Conservation (phyloP, 2,329 filamentous ascomycete species). For the Aurifilum marmelostoma region DNA sequence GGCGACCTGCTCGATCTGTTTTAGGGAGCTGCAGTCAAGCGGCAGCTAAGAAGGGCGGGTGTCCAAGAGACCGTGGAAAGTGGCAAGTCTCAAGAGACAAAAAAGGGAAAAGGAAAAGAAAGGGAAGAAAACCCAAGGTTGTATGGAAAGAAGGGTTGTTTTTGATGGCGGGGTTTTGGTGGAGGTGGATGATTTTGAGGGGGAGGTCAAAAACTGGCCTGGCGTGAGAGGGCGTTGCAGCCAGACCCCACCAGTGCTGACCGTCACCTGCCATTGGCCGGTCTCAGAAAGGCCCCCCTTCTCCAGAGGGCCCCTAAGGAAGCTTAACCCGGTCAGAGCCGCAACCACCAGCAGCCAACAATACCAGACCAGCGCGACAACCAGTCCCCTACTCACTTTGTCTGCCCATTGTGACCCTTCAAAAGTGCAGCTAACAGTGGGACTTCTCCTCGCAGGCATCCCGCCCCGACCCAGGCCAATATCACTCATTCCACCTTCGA, state of each 20-base stretch:
- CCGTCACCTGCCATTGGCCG: constrained; percentile 16
- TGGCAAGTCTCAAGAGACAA: background rate
- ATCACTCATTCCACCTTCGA: background rate
- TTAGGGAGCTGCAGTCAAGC: constrained; percentile 16
- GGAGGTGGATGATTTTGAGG: constrained; percentile 24
- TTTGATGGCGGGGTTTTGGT: constrained; percentile 27
- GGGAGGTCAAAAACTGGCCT: constrained; percentile 15
- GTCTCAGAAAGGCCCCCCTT: no score
- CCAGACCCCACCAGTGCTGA: constrained; percentile 6
- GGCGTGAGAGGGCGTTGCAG: constrained; percentile 18
- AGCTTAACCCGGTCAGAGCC: background rate
- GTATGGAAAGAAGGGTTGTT: background rate
- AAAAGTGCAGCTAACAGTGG: background rate
- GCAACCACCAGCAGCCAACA: constrained; percentile 3
- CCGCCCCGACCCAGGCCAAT: background rate
- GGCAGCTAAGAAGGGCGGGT: background rate
- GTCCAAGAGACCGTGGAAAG: background rate
- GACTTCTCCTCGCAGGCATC: background rate
- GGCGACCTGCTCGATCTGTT: constrained; percentile 26
- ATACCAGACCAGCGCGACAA: constrained; percentile 1
- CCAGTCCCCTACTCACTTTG: background rate
- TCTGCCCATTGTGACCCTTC: background rate
- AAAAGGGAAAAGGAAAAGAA: constrained; percentile 17
- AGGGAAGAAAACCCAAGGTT: background rate
- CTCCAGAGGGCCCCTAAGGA: background rate